Evolutionary conservation across 2,329 filamentous ascomycete species (phyloP).

Genomic region (Zymoseptoria brevis): DNA sequence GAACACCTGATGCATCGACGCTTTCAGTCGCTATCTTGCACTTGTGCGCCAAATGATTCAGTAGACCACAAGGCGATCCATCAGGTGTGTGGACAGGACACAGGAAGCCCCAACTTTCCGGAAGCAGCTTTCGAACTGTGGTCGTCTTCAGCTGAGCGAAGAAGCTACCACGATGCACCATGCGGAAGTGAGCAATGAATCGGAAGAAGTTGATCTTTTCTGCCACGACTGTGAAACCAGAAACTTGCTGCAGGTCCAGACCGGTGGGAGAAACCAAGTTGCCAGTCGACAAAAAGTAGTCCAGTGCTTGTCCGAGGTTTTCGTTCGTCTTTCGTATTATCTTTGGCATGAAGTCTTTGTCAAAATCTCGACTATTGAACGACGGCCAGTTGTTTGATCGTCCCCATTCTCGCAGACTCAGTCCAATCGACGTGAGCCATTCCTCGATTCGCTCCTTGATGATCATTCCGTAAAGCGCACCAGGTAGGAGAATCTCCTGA

Average conservation of each 20-base stretch:
- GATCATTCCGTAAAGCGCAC: slow-evolving; percentile 90
- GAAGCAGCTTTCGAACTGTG: slow-evolving; percentile 86
- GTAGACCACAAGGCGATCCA: slow-evolving; percentile 84
- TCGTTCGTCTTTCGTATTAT: slow-evolving; percentile 79
- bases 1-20: slow-evolving; percentile 66
- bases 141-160: slow-evolving; percentile 97
- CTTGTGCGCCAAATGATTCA: slow-evolving; percentile 94
- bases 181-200: slow-evolving; percentile 97
- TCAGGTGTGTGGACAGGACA: slow-evolving; percentile 97
- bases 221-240: slow-evolving; percentile 91
- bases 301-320: slow-evolving; percentile 75
- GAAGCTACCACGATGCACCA: slow-evolving; percentile 98
- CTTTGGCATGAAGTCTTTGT: slow-evolving; percentile 67
- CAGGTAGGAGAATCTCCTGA: slow-evolving; percentile 87
- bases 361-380: slow-evolving; percentile 71
- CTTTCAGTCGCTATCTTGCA: slow-evolving; percentile 76
- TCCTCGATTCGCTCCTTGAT: slow-evolving; percentile 92
- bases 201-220: slow-evolving; percentile 99
- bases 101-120: slow-evolving; percentile 96
- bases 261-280: slow-evolving; percentile 88
- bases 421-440: slow-evolving; percentile 60
- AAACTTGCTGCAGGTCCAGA: slow-evolving; percentile 86
- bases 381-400: slow-evolving; percentile 43
- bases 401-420: slow-evolving; percentile 43
- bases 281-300: slow-evolving; percentile 94